A percentile compares a stretch with the other conserved stretches of the same genome.
These are phyloP conservation scores for Galerina sulciceps DNA, from an alignment of 768 basidiomycete genomes.

Conservation along the genomic window DNA sequence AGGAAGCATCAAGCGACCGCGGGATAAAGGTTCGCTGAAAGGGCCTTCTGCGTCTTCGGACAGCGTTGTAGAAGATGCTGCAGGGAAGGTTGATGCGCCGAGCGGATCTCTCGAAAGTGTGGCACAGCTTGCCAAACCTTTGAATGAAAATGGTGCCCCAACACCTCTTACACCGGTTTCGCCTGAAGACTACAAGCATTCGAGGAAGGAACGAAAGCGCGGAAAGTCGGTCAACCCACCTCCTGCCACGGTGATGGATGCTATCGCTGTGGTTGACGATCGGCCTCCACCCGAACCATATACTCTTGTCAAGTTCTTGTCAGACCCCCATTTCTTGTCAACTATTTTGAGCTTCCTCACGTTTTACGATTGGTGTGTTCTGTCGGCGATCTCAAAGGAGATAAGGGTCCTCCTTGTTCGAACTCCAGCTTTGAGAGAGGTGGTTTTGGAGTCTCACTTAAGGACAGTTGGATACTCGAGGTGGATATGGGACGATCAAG, in stretches of 20 bases:
- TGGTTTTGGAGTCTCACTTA: constrained; percentile 70
- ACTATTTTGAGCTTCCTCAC: constrained; percentile 61
- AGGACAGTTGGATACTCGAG: constrained; percentile 71
- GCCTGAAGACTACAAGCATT: constrained; percentile 23
- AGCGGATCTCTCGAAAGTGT: neutral
- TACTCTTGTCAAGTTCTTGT: constrained; percentile 55
- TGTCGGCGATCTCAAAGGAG: constrained; percentile 61
- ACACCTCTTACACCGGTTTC: constrained; percentile 24
- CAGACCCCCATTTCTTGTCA: constrained; percentile 54
- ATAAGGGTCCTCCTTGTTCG: constrained; percentile 55
- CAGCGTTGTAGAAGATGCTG: constrained; percentile 2
- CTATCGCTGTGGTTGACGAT: constrained; percentile 5
- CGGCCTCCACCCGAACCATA: constrained; percentile 18
- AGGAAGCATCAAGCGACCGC: constrained; percentile 3
- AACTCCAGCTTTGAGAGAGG: constrained; percentile 57
- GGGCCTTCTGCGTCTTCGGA: constrained; percentile 11
- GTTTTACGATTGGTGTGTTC: constrained; percentile 74
- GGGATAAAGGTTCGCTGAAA: constrained; percentile 8
- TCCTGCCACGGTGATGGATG: constrained; percentile 4
- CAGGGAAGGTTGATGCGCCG: constrained; percentile 1
- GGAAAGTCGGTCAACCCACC: constrained; percentile 15
- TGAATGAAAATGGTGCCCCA: constrained; percentile 11
- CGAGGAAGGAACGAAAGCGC: constrained; percentile 23
- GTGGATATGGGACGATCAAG: constrained; percentile 65
- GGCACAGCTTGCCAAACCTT: constrained; percentile 1